Conservation (phyloP, 2,329 filamentous ascomycete genomes). For the Ciborinia camelliae region DNA sequence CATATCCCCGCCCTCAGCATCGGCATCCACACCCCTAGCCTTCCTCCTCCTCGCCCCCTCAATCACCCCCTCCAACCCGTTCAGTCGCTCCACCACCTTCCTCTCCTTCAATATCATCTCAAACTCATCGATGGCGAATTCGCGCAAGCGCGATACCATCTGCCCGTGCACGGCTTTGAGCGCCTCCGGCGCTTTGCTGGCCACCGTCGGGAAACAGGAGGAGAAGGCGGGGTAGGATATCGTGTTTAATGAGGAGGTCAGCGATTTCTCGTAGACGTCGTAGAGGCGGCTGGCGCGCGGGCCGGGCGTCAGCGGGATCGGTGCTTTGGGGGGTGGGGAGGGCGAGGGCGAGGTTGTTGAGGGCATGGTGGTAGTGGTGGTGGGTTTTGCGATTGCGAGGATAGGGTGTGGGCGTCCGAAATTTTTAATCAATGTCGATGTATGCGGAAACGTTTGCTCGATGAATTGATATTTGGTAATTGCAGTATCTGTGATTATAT, state of each 20-base stretch:
- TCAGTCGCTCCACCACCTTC: slow-evolving; percentile 54
- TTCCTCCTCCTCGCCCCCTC: slow-evolving; percentile 44
- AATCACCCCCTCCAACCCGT: slow-evolving; percentile 56
- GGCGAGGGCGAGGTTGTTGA: background rate
- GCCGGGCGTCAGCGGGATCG: slow-evolving; percentile 45
- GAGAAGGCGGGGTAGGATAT: slow-evolving; percentile 56
- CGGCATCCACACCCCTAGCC: slow-evolving; percentile 19
- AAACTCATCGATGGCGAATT: slow-evolving; percentile 58
- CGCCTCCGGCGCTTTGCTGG: slow-evolving; percentile 47
- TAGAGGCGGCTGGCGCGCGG: slow-evolving; percentile 55
- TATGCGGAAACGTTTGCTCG: background rate
- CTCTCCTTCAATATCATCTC: slow-evolving; percentile 50
- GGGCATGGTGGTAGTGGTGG: no score
- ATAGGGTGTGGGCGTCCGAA: background rate
- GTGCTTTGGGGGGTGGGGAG: slow-evolving; percentile 27
- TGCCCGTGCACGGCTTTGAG: slow-evolving; percentile 54
- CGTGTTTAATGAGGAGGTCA: slow-evolving; percentile 53
- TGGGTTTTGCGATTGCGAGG: background rate
- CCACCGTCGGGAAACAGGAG: slow-evolving; percentile 60
- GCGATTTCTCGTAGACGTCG: slow-evolving; percentile 50
- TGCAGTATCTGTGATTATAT: background rate
- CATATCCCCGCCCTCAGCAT: background rate
- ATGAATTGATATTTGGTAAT: background rate
- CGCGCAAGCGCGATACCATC: slow-evolving; percentile 54
- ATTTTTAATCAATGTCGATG: background rate